Base-by-base conservation (phyloP, 805 yeast species). In the Sugiyamaella boreocaroliniensis region DNA sequence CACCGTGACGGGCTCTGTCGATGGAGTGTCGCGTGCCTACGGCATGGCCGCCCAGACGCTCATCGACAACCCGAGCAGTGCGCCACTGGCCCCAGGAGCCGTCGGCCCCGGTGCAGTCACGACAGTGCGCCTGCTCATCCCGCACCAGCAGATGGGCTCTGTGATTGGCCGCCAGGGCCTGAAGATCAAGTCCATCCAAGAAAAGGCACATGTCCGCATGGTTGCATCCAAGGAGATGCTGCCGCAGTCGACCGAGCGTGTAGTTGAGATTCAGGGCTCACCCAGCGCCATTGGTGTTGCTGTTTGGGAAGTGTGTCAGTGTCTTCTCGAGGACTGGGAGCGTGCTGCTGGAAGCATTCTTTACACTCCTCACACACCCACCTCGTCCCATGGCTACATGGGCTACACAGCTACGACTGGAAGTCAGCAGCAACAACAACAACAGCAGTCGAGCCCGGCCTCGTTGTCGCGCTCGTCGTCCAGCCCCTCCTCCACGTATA, bases 131-230 rank as follows among this genome's bases (percentile, higher is more conserved):
- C 73, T 89, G 45, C 73, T 89, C 57, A 76, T 89, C 54, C 89
- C 96, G 42, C 88, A 89, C 68, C 76, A 83, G 49, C 96, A 88
- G 66, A 82, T 89, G 81, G 96, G 96, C 41, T 82, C 95, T 8
- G 78, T 89, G 45, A 89, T 89, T 64, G 97, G 97, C 49, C 81
- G 85, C 53, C 86, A 80, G 55, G 97, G 97, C 50, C 71, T 75
- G 11, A 78, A 89, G 65, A 89, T 89, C 64, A 89, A 87, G 71
- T 76, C 83, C 42, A 79, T 89, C 55, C 93, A 86, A 71, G 83
- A 81, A 55, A 71, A 70, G 32, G 83, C 74, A 66, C 73, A 77
- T 51, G 88, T 89, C 49, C 83, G 85, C 64, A 85, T 89, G 79
- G 89, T 87, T 51, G 96, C 95, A 10, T 84, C 95, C 37, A 89